Evolutionary conservation across 1,284 basidiomycete species (phyloP).

Genomic region (Ganoderma multipileum): DNA sequence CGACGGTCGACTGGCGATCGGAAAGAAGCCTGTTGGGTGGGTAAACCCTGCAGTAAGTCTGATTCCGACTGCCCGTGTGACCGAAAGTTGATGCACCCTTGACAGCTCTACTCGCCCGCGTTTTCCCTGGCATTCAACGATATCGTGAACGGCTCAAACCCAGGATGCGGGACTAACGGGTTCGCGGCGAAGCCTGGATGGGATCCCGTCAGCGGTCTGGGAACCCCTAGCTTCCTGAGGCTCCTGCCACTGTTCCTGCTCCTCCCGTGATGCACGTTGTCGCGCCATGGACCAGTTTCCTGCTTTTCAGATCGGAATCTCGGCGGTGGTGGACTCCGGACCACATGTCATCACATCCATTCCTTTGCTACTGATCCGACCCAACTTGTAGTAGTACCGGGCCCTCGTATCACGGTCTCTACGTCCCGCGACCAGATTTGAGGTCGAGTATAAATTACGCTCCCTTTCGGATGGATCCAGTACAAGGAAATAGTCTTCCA

Average conservation of each 20-base stretch:
- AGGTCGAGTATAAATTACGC: background rate
- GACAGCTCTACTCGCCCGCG: slow-evolving; percentile 42
- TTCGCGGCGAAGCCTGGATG: slow-evolving; percentile 46
- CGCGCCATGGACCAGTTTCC: background rate
- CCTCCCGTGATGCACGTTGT: slow-evolving; percentile 21
- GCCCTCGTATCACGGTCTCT: background rate
- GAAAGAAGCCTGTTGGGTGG: slow-evolving; percentile 58
- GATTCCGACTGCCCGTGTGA: background rate
- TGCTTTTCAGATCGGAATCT: background rate
- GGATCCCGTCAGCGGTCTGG: slow-evolving; percentile 47
- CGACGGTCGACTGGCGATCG: slow-evolving; percentile 56
- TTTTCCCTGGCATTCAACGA: slow-evolving; percentile 47
- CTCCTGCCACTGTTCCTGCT: slow-evolving; percentile 27
- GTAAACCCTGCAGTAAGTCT: slow-evolving; percentile 53
- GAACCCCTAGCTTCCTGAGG: slow-evolving; percentile 41
- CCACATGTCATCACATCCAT: background rate
- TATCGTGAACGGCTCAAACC: slow-evolving; percentile 52
- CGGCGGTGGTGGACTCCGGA: background rate
- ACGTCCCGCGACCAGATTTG: background rate
- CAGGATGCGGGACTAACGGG: slow-evolving; percentile 48
- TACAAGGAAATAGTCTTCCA: background rate
- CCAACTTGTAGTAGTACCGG: no score
- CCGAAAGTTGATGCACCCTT: background rate
- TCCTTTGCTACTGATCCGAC: background rate
- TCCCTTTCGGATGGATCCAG: background rate